These are phyloP conservation scores for Thielaviopsis euricoi DNA, from an alignment of 2,329 filamentous ascomycete genomes.

Conservation along the genomic window DNA sequence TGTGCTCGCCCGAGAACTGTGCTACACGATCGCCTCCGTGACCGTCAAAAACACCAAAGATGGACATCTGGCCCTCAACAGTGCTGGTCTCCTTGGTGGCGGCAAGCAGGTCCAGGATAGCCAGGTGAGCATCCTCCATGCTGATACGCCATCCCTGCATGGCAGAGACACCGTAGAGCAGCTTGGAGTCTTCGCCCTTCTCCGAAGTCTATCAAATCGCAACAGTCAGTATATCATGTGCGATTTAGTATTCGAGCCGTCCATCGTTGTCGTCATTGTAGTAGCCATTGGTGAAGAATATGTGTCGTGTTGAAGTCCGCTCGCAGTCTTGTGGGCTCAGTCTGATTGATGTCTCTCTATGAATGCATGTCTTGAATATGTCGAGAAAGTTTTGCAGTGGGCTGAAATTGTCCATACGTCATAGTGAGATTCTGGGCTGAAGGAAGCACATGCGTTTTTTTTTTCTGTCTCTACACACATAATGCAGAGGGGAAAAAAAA, in stretches of 20 bases:
- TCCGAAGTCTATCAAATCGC: constrained; percentile 54
- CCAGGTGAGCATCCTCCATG: constrained; percentile 95
- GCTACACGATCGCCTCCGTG: constrained; percentile 96
- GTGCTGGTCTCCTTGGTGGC: constrained; percentile 35
- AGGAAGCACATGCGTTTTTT: background rate
- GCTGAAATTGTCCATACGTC: background rate
- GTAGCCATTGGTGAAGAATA: background rate
- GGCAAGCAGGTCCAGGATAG: constrained; percentile 58
- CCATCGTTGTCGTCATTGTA: background rate
- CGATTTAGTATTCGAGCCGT: background rate
- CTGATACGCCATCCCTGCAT: constrained; percentile 99
- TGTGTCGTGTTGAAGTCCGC: background rate
- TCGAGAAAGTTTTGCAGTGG: background rate
- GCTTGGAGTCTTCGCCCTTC: constrained; percentile 79
- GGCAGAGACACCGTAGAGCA: constrained; percentile 85
- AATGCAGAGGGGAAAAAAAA: background rate
- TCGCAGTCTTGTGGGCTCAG: background rate
- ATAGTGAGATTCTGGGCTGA: background rate
- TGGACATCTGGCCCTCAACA: constrained; percentile 62
- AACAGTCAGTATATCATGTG: constrained; percentile 1
- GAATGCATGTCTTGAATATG: background rate
- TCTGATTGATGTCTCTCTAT: background rate
- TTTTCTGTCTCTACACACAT: background rate
- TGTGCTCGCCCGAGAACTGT: constrained; percentile 76
- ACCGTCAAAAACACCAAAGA: constrained; percentile 96